Evolutionary conservation across 192 early-diverging fungal genomes (phyloP).

Genomic region (Coemansia guatemalensis): DNA sequence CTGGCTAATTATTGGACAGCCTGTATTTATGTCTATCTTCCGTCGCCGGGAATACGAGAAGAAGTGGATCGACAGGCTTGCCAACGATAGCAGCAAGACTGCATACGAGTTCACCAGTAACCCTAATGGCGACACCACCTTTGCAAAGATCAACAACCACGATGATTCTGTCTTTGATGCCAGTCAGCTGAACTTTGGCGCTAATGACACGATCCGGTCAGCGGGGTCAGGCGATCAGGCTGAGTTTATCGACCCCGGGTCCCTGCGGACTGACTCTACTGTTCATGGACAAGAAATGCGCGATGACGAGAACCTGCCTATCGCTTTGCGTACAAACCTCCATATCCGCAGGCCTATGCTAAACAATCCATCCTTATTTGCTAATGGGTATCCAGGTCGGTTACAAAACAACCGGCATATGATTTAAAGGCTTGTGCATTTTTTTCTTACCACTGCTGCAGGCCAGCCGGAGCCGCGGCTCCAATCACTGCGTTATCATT

Average conservation of each 20-base stretch:
- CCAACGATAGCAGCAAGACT: slow-evolving; percentile 40
- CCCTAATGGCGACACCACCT: slow-evolving; percentile 26
- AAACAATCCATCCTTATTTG: slow-evolving; percentile 38
- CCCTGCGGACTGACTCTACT: slow-evolving; percentile 10
- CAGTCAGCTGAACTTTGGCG: slow-evolving; percentile 37
- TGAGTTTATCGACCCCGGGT: slow-evolving; percentile 4
- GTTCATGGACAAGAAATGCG: slow-evolving; percentile 7
- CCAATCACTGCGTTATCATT: too few species aligned
- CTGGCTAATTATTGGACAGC: slow-evolving; percentile 43
- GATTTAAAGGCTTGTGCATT: slow-evolving; percentile 1
- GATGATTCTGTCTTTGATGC: slow-evolving; percentile 27
- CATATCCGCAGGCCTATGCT: slow-evolving; percentile 44
- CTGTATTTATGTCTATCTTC: slow-evolving; percentile 40
- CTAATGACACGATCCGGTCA: slow-evolving; percentile 8
- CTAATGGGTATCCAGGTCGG: neutral
- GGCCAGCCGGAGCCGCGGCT: too few species aligned
- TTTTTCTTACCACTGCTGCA: neutral
- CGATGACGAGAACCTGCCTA: slow-evolving; percentile 24
- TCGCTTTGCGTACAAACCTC: slow-evolving; percentile 41
- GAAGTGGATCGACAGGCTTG: slow-evolving; percentile 41
- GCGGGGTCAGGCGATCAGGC: neutral
- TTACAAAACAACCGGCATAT: neutral
- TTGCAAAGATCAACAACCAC: slow-evolving; percentile 26
- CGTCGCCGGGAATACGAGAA: slow-evolving; percentile 30
- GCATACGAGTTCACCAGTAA: slow-evolving; percentile 31